These are phyloP conservation scores for Ustilago cynodontis DNA, from an alignment of 1,284 basidiomycete genomes.

Conservation along the genomic window DNA sequence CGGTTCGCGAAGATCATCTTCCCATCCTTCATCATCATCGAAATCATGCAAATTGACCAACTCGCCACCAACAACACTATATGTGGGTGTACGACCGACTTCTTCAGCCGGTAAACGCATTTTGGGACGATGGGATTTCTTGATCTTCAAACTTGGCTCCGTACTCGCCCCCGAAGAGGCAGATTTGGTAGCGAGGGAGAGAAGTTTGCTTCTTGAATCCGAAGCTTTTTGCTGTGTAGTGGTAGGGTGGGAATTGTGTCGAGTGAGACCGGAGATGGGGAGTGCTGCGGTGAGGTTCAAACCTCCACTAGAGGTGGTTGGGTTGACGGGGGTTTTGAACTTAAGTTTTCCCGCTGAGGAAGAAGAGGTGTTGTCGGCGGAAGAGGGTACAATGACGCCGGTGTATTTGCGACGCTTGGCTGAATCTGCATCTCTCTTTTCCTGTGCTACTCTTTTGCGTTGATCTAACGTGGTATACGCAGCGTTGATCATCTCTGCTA, in stretches of 20 bases:
- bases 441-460: slow-evolving; percentile 28
- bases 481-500: slow-evolving; percentile 38
- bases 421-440: neutral
- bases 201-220: slow-evolving; percentile 31
- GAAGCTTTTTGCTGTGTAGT: neutral
- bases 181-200: slow-evolving; percentile 18
- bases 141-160: slow-evolving; percentile 32
- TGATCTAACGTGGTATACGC: slow-evolving; percentile 43
- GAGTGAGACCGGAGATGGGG: slow-evolving; percentile 17
- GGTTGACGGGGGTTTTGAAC: slow-evolving; percentile 11
- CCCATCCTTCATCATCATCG: slow-evolving; percentile 33
- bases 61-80: slow-evolving; percentile 35
- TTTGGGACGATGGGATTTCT: slow-evolving; percentile 37
- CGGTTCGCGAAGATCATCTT: slow-evolving; percentile 23
- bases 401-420: slow-evolving; percentile 38
- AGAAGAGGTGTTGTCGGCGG: neutral
- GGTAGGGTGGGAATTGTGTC: slow-evolving; percentile 5
- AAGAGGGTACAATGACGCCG: slow-evolving; percentile 10
- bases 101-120: slow-evolving; percentile 22
- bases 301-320: neutral
- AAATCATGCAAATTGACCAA: slow-evolving; percentile 35
- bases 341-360: slow-evolving; percentile 16
- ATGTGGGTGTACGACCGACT: neutral
- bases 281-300: neutral
- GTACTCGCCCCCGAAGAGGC: slow-evolving; percentile 13